A percentile compares a stretch with the other conserved stretches of the same genome.
These are phyloP conservation scores for Coemansia sp. DNA, from an alignment of 192 early-diverging fungal species.

Conservation along the genomic window DNA sequence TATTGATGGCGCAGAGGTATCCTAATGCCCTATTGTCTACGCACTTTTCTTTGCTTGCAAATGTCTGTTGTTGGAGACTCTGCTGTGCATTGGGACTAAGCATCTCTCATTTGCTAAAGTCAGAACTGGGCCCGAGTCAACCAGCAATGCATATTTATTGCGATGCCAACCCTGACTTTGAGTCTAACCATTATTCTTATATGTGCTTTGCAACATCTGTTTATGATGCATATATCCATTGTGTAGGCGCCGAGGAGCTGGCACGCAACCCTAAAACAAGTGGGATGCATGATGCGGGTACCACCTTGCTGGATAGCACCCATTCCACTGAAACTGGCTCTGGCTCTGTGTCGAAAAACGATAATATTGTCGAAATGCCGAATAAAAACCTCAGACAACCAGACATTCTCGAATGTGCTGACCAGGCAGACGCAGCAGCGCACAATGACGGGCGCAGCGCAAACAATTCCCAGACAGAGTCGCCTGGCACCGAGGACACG, in stretches of 20 bases:
- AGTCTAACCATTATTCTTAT: background rate
- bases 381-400: background rate
- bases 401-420: background rate
- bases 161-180: background rate
- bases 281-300: background rate
- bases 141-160: too few species aligned
- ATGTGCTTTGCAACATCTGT: background rate
- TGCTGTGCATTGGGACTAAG: background rate
- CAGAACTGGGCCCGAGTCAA: too few species aligned
- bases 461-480: background rate
- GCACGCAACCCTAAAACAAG: background rate
- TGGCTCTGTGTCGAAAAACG: background rate
- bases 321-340: background rate
- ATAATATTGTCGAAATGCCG: background rate
- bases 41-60: background rate
- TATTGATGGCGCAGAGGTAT: background rate
- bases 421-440: background rate
- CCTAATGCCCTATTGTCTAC: background rate
- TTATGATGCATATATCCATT: background rate
- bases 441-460: background rate
- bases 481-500: background rate
- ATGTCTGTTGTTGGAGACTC: background rate
- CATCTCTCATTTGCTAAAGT: too few species aligned
- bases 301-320: background rate
- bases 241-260: slow-evolving; percentile 21